Base-by-base conservation (phyloP, 1,139 yeast species). In the Pichia sp. region DNA sequence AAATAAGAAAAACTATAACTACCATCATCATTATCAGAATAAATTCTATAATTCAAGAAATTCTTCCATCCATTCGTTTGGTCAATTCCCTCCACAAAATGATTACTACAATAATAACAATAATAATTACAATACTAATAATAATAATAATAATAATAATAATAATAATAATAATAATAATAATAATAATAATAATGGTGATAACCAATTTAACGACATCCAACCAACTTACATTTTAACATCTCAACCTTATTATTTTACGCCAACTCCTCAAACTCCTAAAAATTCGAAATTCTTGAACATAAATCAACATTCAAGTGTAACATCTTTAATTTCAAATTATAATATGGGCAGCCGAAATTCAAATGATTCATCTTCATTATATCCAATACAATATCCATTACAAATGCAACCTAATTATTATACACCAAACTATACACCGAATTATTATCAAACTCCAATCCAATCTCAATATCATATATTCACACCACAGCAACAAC, bases 241-340 rank as follows among this genome's bases (percentile, higher is more conserved):
- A 24, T 44, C 43, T 6, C 47, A 40, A 23, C 32, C 40, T 7
- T 39, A 43, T 36, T 43, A 43, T 40, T 40, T 13, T 29, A 20
- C 45, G n/a, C 45, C 48, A 15, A 20, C 45, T n/a, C 45, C 48
- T 11, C 42, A 26, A 12, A 18, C 38, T 13, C 42, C 50, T 18
- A 32, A 32, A 18, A 32, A 18, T 32, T 18, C 36, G 3, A 32
- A 32, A 32, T 32, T 32, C 13, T 9, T 32, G 7, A 32, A 16
- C 15, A 16, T 11, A 8, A 32, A 32, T 32, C 36, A 32, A 32
- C n/a, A n/a, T n/a, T 32, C 22, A 32, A 16, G 15, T 11, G 16
- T 22, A 9, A 24, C 26, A n/a, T 16, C 39, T 25, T 12, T 30
- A 13, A 32, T 15, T 18, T 26, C 45, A 18, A 41, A 29, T 18